phyloP scores from a whole-genome alignment of 805 yeast species.

The Yarrowia yakushimensis region DNA sequence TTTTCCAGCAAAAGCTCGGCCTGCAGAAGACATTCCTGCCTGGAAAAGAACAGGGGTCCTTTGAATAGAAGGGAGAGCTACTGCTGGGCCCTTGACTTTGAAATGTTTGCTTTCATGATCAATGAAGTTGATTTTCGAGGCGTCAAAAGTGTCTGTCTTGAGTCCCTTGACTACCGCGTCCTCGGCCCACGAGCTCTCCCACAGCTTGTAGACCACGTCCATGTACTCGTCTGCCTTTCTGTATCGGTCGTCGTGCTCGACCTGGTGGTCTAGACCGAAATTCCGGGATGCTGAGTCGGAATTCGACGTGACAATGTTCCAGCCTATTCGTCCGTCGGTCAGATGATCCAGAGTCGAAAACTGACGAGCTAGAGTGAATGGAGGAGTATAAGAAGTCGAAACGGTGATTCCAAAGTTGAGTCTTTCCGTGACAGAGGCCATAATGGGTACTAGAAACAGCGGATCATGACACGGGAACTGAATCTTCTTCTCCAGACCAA shows the following conservation, averaged over 20 bases:
- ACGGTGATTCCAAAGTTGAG: slow-evolving; percentile 45
- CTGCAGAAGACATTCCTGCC: slow-evolving; percentile 46
- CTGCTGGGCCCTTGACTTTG: slow-evolving; percentile 45
- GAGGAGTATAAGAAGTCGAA: slow-evolving; percentile 45
- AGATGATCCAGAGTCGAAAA: slow-evolving; percentile 46
- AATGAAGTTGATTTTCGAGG: slow-evolving; percentile 43
- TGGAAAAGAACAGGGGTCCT: slow-evolving; percentile 46
- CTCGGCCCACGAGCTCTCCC: slow-evolving; percentile 47
- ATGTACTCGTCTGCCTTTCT: slow-evolving; percentile 43
- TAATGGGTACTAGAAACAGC: slow-evolving; percentile 40
- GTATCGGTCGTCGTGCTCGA: slow-evolving; percentile 45
- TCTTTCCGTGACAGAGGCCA: slow-evolving; percentile 45
- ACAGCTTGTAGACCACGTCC: slow-evolving; percentile 42
- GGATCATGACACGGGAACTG: slow-evolving; percentile 41
- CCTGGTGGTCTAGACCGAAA: slow-evolving; percentile 40
- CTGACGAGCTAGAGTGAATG: slow-evolving; percentile 44
- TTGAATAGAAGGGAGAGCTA: slow-evolving; percentile 45
- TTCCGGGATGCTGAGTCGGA: slow-evolving; percentile 45
- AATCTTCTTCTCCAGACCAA: slow-evolving; percentile 38
- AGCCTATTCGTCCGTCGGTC: slow-evolving; percentile 45
- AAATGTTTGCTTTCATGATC: slow-evolving; percentile 43
- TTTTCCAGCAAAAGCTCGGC: slow-evolving; percentile 44
- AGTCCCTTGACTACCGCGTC: slow-evolving; percentile 40
- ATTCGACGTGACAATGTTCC: slow-evolving; percentile 48
- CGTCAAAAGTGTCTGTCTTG: slow-evolving; percentile 32